Conservation (phyloP, 768 basidiomycete genomes). For the Coprinellus micaceus region DNA sequence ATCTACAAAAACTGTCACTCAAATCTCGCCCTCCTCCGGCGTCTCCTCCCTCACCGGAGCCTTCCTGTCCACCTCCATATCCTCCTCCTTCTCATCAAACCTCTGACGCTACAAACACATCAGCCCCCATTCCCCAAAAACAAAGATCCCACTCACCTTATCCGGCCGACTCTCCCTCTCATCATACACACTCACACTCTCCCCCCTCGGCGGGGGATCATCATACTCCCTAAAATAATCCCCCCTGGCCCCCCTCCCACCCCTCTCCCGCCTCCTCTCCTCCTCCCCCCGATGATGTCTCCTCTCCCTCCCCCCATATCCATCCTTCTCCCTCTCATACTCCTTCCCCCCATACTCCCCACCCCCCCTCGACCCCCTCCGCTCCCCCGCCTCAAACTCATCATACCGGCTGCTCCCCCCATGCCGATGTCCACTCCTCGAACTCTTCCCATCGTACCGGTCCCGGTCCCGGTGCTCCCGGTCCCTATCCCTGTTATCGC, state of each 20-base stretch:
- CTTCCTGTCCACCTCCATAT: slow-evolving; percentile 44
- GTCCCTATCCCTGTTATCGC: slow-evolving; percentile 35
- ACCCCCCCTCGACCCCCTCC: slow-evolving; percentile 42
- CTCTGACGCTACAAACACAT: slow-evolving; percentile 43
- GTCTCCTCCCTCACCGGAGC: slow-evolving; percentile 59
- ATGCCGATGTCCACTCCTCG: slow-evolving; percentile 43
- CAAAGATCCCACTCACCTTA: slow-evolving; percentile 44
- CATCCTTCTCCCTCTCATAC: slow-evolving; percentile 36
- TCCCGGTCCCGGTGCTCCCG: slow-evolving; percentile 32
- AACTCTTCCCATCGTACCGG: slow-evolving; percentile 32
- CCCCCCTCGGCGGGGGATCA: slow-evolving; percentile 35
- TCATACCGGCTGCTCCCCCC: too few species aligned
- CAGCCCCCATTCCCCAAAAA: slow-evolving; percentile 9
- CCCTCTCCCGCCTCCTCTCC: slow-evolving; percentile 45
- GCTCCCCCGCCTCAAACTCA: slow-evolving; percentile 41
- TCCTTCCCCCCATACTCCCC: slow-evolving; percentile 40
- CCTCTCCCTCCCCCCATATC: slow-evolving; percentile 40
- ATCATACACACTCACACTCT: slow-evolving; percentile 34
- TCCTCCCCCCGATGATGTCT: slow-evolving; percentile 50
- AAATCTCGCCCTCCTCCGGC: slow-evolving; percentile 85
- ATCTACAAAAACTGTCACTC: slow-evolving; percentile 32
- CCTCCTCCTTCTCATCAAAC: slow-evolving; percentile 36
- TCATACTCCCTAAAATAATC: slow-evolving; percentile 48
- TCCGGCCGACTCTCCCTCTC: slow-evolving; percentile 57
- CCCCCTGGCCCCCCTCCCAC: slow-evolving; percentile 43